Evolutionary conservation across 257 asterid species (phyloP), one percentile per base, ranked within the genome.

Genomic region (Primulina eburnea): DNA sequence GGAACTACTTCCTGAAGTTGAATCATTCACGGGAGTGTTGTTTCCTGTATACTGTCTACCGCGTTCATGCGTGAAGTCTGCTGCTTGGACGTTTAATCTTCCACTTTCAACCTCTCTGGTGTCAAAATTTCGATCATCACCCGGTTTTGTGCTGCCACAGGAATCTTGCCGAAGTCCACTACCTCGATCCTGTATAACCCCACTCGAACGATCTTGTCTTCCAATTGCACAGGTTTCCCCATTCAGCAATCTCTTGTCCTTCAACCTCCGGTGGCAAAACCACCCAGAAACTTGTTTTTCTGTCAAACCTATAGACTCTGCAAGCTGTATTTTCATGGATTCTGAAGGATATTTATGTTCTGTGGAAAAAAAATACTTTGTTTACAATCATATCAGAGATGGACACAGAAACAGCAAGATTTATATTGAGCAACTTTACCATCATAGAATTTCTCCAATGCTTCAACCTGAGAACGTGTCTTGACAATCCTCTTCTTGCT

Each of bases 281-380:
- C 99, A 94, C 43, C 96, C 97, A 10, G 97, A 86, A 59, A 94
- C 84, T 83, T 91, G 99, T 82, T 89, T 94, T 75, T 94, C 99
- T 14, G 99, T 84, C 85, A 94, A 78, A 30, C 97, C 97, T 40
- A 85, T 77, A 60, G 93, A 76, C 83, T 80, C 86, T 1, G 95
- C 97, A 62, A 94, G 80, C 59, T 91, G 85, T 69, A 75, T 58
- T 85, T 94, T 91, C 92, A 87, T 78, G 6, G 84, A 4, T 81
- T 89, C 96, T 14, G 88, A 58, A 67, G 97, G 97, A 77, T 94
- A 89, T 70, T 86, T 94, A 77, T 86, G 95, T 57, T 91, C 99
- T 94, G 90, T 56, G 38, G 65, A 34, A 18, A 35, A 24, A 43
- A 34, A 1, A 43, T 68, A 67, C 53, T 29, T 32, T 55, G 58